Base-by-base conservation (phyloP, 805 yeast species). In the Groenewaldozyma salmanticensis region DNA sequence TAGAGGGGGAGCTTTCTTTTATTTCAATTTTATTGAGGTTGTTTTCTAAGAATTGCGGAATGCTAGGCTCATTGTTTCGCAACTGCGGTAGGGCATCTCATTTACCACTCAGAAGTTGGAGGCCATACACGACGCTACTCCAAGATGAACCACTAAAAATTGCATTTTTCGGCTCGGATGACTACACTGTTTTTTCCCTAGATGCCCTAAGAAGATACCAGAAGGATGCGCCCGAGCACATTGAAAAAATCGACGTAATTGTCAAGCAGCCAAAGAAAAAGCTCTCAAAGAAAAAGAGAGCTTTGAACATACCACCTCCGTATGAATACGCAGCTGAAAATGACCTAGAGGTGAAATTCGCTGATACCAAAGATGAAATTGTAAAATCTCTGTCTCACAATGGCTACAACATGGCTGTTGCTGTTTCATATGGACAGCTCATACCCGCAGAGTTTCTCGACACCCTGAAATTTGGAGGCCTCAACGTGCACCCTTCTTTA, bases 401-500 rank as follows among this genome's bases (percentile, higher is more conserved):
- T 1, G 42, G 57, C 2, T 79, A 71, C 57, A 74, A 81, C 47
- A 55, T 87, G 48, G 80, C 87, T 1, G 68, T 92, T n/a, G 96
- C 97, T 0, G 96, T 87, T 1, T 86, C 96, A 0, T 92, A 77
- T 58, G 98, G 97, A 0, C 68, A 69, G 38, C 64, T 90, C 35
- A 86, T 92, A 3, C 96, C 97, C 0, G 62, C 61, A 0, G 43
- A 57, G 1, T 75, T 86, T 48, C 59, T 92, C 1, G 38, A 53
- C 0, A 38, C 57, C 0, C 61, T 78, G 17, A 57, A 59, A 9
- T 75, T 59, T 53, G 86, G 88, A 3, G 94, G 96, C 0, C 55
- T 92, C 21, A 92, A 92, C 55, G 86, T 92, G 1, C 98, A 92
- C 57, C 98, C 98, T 0, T 86, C 96, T 0, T 57, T 87, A 4